Evolutionary conservation across 148 eudicot genomes (phyloP).

Genomic region (Camellia lanceoleosa): DNA sequence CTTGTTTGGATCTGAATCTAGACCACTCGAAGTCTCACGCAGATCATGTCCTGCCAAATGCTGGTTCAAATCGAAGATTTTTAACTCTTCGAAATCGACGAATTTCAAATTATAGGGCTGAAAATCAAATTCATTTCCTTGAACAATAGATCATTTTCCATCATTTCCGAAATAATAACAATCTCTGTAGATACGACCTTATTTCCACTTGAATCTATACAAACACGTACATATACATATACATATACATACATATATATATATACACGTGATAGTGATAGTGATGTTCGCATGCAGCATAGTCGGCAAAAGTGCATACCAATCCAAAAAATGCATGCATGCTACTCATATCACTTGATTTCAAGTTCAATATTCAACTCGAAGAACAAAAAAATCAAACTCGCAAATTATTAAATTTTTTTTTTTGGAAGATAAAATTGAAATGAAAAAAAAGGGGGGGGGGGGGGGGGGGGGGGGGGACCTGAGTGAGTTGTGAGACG

Average conservation of each 20-base stretch:
- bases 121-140: neutral
- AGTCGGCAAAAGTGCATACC: neutral
- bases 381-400: neutral
- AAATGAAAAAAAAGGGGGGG: neutral
- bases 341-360: neutral
- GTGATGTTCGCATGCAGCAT: neutral
- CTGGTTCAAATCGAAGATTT: constrained; percentile 41
- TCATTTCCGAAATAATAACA: neutral
- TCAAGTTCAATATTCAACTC: neutral
- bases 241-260: neutral
- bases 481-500: constrained; percentile 43
- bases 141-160: neutral
- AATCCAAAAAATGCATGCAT: neutral
- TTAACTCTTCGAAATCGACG: constrained; percentile 21
- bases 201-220: neutral
- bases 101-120: constrained; percentile 2
- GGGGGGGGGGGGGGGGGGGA: constrained; percentile 11
- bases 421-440: neutral
- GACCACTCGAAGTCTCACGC: constrained; percentile 46
- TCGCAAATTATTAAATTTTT: too few relatives aligned
- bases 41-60: constrained; percentile 52
- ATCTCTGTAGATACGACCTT: neutral
- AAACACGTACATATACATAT: neutral
- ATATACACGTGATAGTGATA: neutral
- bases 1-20: constrained; percentile 68